Base-by-base conservation (phyloP, 495 filamentous ascomycete genomes). In the Hypoxylon crocopeplum region DNA sequence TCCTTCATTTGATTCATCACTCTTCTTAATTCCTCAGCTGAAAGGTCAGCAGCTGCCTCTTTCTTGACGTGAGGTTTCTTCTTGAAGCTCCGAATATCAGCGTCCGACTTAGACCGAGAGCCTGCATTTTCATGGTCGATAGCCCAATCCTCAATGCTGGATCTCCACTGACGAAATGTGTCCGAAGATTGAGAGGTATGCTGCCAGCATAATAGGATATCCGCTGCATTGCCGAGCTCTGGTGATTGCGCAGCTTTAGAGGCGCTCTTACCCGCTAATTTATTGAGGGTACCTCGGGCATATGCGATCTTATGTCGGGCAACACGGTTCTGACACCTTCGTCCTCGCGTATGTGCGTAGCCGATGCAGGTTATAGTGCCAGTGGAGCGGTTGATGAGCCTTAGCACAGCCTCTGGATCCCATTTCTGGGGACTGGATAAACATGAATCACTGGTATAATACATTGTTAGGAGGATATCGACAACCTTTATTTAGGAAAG, bases 341-440 rank as follows among this genome's bases (percentile, higher is more conserved):
- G 49, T 7, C 44, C 27, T 10, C 30, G 3, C 17, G 36, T 17
- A 12, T 2, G 24, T 10, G 49, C 34, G 2, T 5, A 15, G 12
- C 57, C 57, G 20, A 45, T 32, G 19, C 57, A 61, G 11, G 27
- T 41, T 17, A 19, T 21, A 16, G n/a, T 3, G 1, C 8, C 4
- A 8, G 16, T 19, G 16, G 1, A 7, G 1, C 1, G 2, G 32
- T 40, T 46, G 48, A 15, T 15, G 22, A 59, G 21, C 11, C 15
- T 16, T 5, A 61, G 30, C 4, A 55, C 45, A 27, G 2, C 30
- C n/a, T 55, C 38, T 16, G 50, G 50, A 25, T 61, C 57, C 57
- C 57, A 61, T 33, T 15, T n/a, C n/a, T 32, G 37, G 2, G 37
- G 12, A 7, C 15, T 29, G 1, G 39, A 19, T 20, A 22, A 24